Percentiles rank a stretch among this genome's conserved stretches.
Evolutionary conservation across 208 protist species (phyloP).

Genomic region (Crithidia brevicula): DNA sequence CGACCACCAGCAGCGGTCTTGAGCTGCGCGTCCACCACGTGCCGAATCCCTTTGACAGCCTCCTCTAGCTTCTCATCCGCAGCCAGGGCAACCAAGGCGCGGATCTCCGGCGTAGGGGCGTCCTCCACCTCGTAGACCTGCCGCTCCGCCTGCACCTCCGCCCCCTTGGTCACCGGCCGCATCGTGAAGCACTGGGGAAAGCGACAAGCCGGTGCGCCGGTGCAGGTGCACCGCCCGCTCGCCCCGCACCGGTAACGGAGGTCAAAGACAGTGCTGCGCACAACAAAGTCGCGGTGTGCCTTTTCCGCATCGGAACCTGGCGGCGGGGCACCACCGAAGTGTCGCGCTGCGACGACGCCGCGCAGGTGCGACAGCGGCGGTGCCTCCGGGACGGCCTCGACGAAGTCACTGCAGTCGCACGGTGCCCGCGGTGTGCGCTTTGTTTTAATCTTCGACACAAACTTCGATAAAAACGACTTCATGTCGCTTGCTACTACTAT

Average conservation of each 20-base stretch:
- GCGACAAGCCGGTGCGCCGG: conserved; percentile 52
- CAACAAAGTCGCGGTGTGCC: conserved; percentile 37
- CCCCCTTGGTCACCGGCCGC: conserved; percentile 78
- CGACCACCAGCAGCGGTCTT: conserved; percentile 39
- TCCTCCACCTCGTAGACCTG: conserved; percentile 65
- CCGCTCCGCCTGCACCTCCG: conserved; percentile 69
- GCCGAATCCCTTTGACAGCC: conserved; percentile 60
- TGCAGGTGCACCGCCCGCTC: conserved; percentile 71
- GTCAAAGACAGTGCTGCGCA: conserved; percentile 72
- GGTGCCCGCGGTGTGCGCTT: conserved; percentile 49
- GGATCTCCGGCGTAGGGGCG: conserved; percentile 52
- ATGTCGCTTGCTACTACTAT: conserved; percentile 20
- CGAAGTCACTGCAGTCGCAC: conserved; percentile 74
- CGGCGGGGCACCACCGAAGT: conserved; percentile 28
- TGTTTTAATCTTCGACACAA: conserved; percentile 47
- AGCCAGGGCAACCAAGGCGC: conserved; percentile 51
- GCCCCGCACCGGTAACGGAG: conserved; percentile 76
- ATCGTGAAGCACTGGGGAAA: conserved; percentile 78
- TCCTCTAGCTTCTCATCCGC: conserved; percentile 54
- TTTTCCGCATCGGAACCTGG: conserved; percentile 26
- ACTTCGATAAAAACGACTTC: conserved; percentile 70
- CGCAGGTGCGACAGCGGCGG: conserved; percentile 48
- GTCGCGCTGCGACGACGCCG: conserved; percentile 47
- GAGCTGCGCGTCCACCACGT: conserved; percentile 42
- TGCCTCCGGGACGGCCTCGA: conserved; percentile 39